A percentile compares a stretch with the other conserved stretches of the same genome.
phyloP scores from a whole-genome alignment of 1,284 basidiomycete genomes.

The Cutaneotrichosporon cutaneum region DNA sequence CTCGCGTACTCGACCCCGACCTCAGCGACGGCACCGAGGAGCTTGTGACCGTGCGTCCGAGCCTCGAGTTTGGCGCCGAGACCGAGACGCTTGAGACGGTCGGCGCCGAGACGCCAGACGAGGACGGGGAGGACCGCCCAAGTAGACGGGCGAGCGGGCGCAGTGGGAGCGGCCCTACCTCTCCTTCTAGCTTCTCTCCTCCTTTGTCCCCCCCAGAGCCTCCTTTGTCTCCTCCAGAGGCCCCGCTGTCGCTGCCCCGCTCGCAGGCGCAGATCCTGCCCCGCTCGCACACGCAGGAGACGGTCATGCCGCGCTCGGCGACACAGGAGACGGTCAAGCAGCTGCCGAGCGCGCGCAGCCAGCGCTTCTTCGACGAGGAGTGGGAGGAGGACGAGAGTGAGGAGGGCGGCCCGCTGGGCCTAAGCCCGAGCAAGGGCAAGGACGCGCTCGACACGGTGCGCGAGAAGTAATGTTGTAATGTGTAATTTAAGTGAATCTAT shows the following conservation, averaged over 20 bases:
- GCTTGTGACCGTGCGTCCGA: background rate
- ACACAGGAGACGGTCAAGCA: conserved; percentile 3
- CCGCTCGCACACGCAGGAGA: conserved; percentile 2
- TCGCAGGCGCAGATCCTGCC: background rate
- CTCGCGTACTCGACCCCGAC: background rate
- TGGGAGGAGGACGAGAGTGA: background rate
- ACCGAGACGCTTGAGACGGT: conserved; percentile 4
- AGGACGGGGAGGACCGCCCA: background rate
- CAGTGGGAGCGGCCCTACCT: background rate
- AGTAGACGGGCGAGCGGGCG: background rate
- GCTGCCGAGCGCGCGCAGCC: background rate
- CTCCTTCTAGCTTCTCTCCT: background rate
- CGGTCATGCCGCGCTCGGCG: conserved; percentile 5
- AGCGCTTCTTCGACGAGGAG: conserved; percentile 4
- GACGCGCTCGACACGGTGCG: background rate
- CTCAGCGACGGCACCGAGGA: background rate
- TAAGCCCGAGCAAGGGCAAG: background rate
- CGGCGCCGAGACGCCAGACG: background rate
- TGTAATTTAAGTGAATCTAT: conserved; percentile 2
- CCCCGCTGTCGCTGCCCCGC: background rate
- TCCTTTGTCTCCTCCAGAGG: background rate
- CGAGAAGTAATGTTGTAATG: conserved; percentile 10
- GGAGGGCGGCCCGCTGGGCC: background rate
- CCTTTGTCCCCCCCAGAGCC: background rate
- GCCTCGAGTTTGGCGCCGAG: background rate